phyloP scores from a whole-genome alignment of 495 filamentous ascomycete genomes.

The Aspergillus nanangensis region DNA sequence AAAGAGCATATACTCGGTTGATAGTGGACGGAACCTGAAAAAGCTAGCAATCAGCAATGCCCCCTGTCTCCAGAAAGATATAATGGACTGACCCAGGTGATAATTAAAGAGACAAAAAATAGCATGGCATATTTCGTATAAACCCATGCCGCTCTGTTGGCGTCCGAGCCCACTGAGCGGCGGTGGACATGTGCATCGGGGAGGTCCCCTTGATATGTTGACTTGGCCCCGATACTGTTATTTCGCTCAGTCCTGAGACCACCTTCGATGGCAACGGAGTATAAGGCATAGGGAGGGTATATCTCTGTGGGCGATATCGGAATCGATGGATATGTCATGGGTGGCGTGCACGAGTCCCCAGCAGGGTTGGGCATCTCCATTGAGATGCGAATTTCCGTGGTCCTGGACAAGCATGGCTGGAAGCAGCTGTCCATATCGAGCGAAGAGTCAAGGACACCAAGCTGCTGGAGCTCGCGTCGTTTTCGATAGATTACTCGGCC shows the following conservation, averaged over 20 bases:
- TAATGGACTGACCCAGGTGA: slow-evolving; percentile 67
- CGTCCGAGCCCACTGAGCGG: slow-evolving; percentile 16
- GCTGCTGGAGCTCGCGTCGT: slow-evolving; percentile 38
- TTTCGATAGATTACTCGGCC: slow-evolving; percentile 64
- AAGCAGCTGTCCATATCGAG: slow-evolving; percentile 13
- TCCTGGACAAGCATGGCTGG: slow-evolving; percentile 50
- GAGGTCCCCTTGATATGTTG: slow-evolving; percentile 2
- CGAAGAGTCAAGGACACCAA: slow-evolving; percentile 37
- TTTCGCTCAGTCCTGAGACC: slow-evolving; percentile 1
- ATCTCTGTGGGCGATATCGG: too few species aligned
- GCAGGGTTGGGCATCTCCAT: slow-evolving; percentile 25
- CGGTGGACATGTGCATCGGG: slow-evolving; percentile 14
- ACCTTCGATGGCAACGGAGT: slow-evolving; percentile 35
- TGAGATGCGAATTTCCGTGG: slow-evolving; percentile 53
- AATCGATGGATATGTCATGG: too few species aligned
- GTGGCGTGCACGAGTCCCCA: neutral
- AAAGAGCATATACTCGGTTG: slow-evolving; percentile 70
- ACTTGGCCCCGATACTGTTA: slow-evolving; percentile 2
- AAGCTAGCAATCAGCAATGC: neutral
- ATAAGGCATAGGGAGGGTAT: slow-evolving; percentile 23
- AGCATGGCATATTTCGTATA: slow-evolving; percentile 81
- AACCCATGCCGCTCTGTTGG: slow-evolving; percentile 55
- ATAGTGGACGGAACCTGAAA: slow-evolving; percentile 66
- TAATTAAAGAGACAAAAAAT: slow-evolving; percentile 77
- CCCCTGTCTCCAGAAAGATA: too few species aligned